Percentiles rank a stretch among this genome's conserved stretches.
phyloP scores from a whole-genome alignment of 1,139 yeast genomes.

The Nakaseomyces delphensis region DNA sequence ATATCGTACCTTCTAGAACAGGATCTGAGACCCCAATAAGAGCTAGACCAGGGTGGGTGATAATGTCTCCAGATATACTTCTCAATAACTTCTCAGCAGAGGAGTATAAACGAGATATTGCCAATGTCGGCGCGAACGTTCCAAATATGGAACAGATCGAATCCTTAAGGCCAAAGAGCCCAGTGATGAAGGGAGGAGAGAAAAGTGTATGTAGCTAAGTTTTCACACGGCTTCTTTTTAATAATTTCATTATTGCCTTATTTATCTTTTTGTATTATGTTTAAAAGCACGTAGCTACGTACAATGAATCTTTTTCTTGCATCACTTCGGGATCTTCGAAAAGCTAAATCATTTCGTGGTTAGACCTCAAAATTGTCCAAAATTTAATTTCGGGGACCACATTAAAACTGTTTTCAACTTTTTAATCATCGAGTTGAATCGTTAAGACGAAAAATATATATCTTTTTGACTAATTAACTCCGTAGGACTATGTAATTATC shows the following conservation, averaged over 20 bases:
- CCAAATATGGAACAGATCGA: slow-evolving; percentile 71
- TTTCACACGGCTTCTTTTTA: neutral
- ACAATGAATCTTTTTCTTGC: no score
- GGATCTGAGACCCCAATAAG: slow-evolving; percentile 58
- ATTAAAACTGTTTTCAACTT: no score
- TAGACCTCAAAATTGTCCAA: neutral
- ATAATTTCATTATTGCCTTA: no score
- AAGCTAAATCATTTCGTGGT: neutral
- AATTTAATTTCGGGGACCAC: neutral
- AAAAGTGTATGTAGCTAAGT: slow-evolving; percentile 4
- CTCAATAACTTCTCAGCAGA: slow-evolving; percentile 57
- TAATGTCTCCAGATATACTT: slow-evolving; percentile 75
- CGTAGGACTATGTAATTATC: neutral
- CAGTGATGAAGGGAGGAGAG: slow-evolving; percentile 34
- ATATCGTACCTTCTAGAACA: slow-evolving; percentile 65
- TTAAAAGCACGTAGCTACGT: no score
- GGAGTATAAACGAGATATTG: slow-evolving; percentile 38
- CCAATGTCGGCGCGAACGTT: slow-evolving; percentile 40
- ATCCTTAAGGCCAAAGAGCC: slow-evolving; percentile 74
- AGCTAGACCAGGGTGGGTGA: slow-evolving; percentile 83
- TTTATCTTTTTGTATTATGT: no score
- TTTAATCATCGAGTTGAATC: no score
- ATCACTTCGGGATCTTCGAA: no score
- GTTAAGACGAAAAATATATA: no score
- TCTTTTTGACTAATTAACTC: no score